These are phyloP conservation scores for Brettanomyces nanus DNA, from an alignment of 805 yeast species.

Conservation along the genomic window DNA sequence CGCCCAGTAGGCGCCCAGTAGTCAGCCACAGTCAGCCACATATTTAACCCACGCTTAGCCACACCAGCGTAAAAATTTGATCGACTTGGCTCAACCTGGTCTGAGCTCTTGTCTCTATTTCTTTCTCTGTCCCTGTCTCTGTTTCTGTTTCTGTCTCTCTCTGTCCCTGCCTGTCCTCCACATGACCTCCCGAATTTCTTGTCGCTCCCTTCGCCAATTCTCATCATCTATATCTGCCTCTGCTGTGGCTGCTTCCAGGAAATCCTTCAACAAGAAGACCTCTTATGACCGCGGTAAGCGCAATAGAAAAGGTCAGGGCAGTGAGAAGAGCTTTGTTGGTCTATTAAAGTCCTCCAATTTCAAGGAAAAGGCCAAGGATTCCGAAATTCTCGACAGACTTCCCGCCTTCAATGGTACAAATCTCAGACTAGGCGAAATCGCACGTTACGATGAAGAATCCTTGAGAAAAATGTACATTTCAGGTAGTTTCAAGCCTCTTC, in stretches of 20 bases:
- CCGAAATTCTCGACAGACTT: conserved; percentile 12
- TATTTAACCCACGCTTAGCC: too few species aligned
- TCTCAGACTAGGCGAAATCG: conserved; percentile 22
- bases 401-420: conserved; percentile 11
- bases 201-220: too few species aligned
- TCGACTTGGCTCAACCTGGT: too few species aligned
- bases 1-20: too few species aligned
- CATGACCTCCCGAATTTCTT: too few species aligned
- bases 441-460: conserved; percentile 33
- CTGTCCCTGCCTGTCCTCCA: too few species aligned
- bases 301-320: conserved; percentile 27
- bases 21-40: too few species aligned
- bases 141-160: too few species aligned
- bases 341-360: conserved; percentile 17
- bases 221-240: too few species aligned
- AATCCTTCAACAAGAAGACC: conserved; percentile 23
- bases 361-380: conserved; percentile 17
- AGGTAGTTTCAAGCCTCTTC: conserved; percentile 62
- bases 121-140: too few species aligned
- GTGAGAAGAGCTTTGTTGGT: conserved; percentile 21
- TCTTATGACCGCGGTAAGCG: conserved; percentile 16
- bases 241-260: conserved; percentile 20
- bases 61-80: too few species aligned
- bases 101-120: too few species aligned
- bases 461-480: conserved; percentile 38